Conservation (phyloP, 257 asterid genomes). For the Penstemon eatonii region DNA sequence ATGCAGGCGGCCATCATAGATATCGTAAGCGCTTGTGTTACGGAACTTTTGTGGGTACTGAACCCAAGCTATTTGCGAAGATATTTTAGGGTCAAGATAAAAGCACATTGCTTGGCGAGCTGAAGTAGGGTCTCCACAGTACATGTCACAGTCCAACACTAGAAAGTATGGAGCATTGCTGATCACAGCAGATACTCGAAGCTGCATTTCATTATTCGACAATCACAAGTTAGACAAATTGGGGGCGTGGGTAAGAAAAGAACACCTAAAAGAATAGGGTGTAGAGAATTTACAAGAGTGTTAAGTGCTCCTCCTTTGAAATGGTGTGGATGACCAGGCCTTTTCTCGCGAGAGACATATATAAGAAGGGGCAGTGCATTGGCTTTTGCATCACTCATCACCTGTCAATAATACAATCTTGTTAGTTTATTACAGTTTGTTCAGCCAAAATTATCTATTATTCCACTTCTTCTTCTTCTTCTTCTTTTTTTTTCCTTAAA, state of each 20-base stretch:
- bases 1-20: conserved; percentile 45
- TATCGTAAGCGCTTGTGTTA: conserved; percentile 49
- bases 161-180: conserved; percentile 73
- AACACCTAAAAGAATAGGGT: not conserved
- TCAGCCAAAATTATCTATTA: not conserved
- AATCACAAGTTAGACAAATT: not conserved
- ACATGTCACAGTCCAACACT: conserved; percentile 58
- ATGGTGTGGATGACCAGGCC: conserved; percentile 61
- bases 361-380: conserved; percentile 49
- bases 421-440: not conserved
- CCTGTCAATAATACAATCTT: conserved; percentile 32
- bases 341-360: conserved; percentile 67
- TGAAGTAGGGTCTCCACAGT: conserved; percentile 51
- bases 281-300: conserved; percentile 42
- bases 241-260: not conserved
- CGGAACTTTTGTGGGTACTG: conserved; percentile 72
- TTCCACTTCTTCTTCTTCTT: not conserved
- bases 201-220: conserved; percentile 39
- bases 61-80: conserved; percentile 52
- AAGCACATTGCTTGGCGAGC: conserved; percentile 62
- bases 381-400: conserved; percentile 33
- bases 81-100: conserved; percentile 41
- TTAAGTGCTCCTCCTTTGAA: conserved; percentile 84
- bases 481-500: not conserved
- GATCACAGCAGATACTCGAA: conserved; percentile 57